A percentile compares a stretch with the other conserved stretches of the same genome.
Conservation (phyloP, 1,284 basidiomycete genomes). For the Austroboletus novae-zelandiae region DNA sequence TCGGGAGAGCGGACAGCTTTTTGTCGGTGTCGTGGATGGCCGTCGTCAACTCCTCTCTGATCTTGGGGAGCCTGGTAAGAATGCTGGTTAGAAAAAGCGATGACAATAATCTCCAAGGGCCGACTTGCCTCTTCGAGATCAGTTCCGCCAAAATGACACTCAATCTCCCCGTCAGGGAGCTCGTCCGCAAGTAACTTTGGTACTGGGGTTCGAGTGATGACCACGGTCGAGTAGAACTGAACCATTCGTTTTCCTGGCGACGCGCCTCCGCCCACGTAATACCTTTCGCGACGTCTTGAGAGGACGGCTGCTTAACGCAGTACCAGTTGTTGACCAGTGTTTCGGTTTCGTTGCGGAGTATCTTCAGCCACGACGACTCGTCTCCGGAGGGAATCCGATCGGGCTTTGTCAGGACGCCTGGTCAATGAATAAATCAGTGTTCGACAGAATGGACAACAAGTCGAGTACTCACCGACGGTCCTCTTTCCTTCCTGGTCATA, state of each 20-base stretch:
- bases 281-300: conserved; percentile 50
- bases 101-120: not conserved
- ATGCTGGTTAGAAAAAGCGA: not conserved
- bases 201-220: conserved; percentile 45
- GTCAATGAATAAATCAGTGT: too few species aligned
- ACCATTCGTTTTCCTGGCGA: conserved; percentile 63
- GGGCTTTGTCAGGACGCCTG: conserved; percentile 81
- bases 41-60: conserved; percentile 49
- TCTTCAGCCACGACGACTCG: conserved; percentile 55
- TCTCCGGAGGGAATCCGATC: conserved; percentile 68
- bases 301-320: conserved; percentile 69
- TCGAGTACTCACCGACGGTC: conserved; percentile 57
- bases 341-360: conserved; percentile 57
- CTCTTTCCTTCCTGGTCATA: conserved; percentile 59
- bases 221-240: conserved; percentile 59
- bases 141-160: conserved; percentile 55
- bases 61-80: conserved; percentile 54
- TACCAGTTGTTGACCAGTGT: conserved; percentile 65
- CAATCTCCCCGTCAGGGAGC: conserved; percentile 52
- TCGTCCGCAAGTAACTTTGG: conserved; percentile 53
- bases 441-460: too few species aligned
- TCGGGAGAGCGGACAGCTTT: conserved; percentile 47
- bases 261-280: conserved; percentile 63
- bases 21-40: conserved; percentile 40
- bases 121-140: conserved; percentile 52